These are phyloP conservation scores for Linnemannia hyalina DNA, from an alignment of 192 early-diverging fungal species.

Conservation along the genomic window DNA sequence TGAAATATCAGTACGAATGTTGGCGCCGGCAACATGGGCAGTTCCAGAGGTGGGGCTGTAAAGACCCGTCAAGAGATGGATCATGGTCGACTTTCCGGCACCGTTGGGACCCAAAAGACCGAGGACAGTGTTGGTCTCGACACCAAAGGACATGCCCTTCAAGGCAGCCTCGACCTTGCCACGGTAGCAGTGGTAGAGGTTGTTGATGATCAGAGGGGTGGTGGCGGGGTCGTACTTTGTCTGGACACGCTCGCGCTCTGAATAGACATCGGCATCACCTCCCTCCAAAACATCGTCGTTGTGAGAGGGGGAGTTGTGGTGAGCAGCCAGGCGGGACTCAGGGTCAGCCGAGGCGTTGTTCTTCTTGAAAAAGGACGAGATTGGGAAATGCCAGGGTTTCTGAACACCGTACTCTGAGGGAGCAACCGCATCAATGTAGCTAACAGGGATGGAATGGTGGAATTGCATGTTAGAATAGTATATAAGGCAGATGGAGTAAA, in stretches of 20 bases:
- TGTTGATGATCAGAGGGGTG: slow-evolving; percentile 44
- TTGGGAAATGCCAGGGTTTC: slow-evolving; percentile 53
- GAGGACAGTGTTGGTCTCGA: slow-evolving; percentile 69
- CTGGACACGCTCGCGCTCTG: slow-evolving; percentile 41
- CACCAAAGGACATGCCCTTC: slow-evolving; percentile 61
- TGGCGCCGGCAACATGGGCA: slow-evolving; percentile 40
- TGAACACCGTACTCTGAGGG: slow-evolving; percentile 54
- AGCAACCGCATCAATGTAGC: slow-evolving; percentile 40
- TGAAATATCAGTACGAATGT: slow-evolving; percentile 47
- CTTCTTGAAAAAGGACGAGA: slow-evolving; percentile 28
- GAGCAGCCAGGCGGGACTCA: slow-evolving; percentile 11
- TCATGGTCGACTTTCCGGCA: slow-evolving; percentile 76
- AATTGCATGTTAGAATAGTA: background rate
- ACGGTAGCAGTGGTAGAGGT: slow-evolving; percentile 45
- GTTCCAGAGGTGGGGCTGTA: slow-evolving; percentile 45
- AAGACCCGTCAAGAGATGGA: slow-evolving; percentile 45
- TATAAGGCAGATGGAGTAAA: background rate
- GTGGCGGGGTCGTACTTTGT: slow-evolving; percentile 29
- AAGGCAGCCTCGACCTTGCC: slow-evolving; percentile 48
- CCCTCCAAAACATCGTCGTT: slow-evolving; percentile 28
- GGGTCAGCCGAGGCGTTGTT: background rate
- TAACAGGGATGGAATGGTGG: background rate
- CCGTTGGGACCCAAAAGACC: slow-evolving; percentile 79
- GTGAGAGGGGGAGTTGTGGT: background rate
- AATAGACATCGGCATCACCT: slow-evolving; percentile 41